Evolutionary conservation across 495 filamentous ascomycete genomes (phyloP).

Genomic region (Hypoxylon lenormandii): DNA sequence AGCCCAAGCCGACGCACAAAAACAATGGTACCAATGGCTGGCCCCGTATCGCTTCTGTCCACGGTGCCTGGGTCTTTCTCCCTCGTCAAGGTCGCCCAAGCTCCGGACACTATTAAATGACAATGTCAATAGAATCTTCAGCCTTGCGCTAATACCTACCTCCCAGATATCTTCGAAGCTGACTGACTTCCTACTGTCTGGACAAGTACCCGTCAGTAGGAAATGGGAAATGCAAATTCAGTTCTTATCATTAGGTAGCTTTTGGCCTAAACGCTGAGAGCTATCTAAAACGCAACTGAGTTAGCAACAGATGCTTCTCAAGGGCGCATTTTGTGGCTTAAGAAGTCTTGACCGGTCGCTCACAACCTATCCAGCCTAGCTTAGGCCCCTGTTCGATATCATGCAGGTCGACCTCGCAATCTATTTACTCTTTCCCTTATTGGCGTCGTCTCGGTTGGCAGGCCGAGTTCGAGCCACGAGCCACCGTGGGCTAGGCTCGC

Average conservation of each 20-base stretch:
- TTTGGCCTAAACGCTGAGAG: too few species aligned
- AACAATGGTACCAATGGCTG: background rate
- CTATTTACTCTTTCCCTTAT: slow-evolving; percentile 25
- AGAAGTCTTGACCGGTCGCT: slow-evolving; percentile 2
- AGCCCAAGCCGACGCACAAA: slow-evolving; percentile 2
- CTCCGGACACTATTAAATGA: background rate
- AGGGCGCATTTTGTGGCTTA: too few species aligned
- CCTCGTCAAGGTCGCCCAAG: background rate
- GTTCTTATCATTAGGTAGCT: too few species aligned
- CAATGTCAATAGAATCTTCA: too few species aligned
- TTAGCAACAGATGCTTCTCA: too few species aligned
- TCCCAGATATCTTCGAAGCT: too few species aligned
- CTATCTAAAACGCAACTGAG: too few species aligned
- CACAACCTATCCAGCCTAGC: too few species aligned
- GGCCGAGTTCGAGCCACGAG: slow-evolving; percentile 24
- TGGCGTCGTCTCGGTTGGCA: slow-evolving; percentile 23
- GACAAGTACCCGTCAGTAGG: too few species aligned
- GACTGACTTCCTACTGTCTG: too few species aligned
- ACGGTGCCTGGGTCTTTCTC: slow-evolving; percentile 7
- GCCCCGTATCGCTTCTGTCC: slow-evolving; percentile 1
- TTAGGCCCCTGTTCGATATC: slow-evolving; percentile 30
- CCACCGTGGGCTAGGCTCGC: slow-evolving; percentile 35
- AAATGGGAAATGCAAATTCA: too few species aligned
- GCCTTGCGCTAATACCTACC: too few species aligned
- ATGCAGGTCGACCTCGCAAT: slow-evolving; percentile 35